Conservation (phyloP, 345 rosid species). For the Gossypium thurberi region DNA sequence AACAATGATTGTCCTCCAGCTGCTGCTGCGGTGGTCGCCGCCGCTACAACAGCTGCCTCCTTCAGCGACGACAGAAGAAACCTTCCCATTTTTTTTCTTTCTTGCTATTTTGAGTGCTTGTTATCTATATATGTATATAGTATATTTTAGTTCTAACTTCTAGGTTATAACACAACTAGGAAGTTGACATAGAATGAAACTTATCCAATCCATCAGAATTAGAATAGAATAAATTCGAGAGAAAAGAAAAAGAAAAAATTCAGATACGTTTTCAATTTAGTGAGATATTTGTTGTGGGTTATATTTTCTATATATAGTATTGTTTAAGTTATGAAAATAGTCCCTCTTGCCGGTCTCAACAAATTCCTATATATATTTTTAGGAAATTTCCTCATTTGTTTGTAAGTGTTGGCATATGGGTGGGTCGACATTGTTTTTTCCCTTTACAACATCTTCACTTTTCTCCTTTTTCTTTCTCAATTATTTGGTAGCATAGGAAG, state of each 20-base stretch:
- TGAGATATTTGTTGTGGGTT: neutral
- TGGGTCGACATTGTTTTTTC: neutral
- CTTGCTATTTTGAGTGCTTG: neutral
- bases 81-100: constrained; percentile 25
- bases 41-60: neutral
- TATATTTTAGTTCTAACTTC: neutral
- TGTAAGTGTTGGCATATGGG: no score
- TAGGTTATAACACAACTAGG: neutral
- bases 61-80: constrained; percentile 29
- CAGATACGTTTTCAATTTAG: neutral
- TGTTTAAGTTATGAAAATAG: neutral
- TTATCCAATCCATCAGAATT: neutral
- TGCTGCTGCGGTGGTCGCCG: neutral
- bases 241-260: neutral
- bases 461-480: neutral
- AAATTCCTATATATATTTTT: neutral
- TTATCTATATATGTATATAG: neutral
- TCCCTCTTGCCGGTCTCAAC: neutral
- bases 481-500: neutral
- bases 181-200: neutral
- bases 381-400: neutral
- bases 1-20: constrained; percentile 44
- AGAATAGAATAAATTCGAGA: neutral
- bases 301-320: neutral
- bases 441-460: neutral